Percentiles rank a stretch among this genome's conserved stretches.
Evolutionary conservation across 768 basidiomycete genomes (phyloP).

Genomic region (Boletellus ananas): DNA sequence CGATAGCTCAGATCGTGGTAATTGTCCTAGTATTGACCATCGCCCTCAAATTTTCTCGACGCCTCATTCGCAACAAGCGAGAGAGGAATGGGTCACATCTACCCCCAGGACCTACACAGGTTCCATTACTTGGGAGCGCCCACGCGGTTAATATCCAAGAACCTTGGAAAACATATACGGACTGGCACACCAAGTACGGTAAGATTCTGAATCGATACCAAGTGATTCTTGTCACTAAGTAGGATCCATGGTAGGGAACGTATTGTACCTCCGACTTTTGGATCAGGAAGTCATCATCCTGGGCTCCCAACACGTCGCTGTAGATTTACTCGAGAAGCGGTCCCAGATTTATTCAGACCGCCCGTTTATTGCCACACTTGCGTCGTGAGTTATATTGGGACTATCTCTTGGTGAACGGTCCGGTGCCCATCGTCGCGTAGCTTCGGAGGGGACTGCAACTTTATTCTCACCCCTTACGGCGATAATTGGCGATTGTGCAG

Average conservation of each 20-base stretch:
- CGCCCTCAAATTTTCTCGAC: background rate
- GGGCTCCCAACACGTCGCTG: conserved; percentile 37
- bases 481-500: conserved; percentile 11
- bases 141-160: background rate
- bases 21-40: background rate
- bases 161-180: conserved; percentile 9
- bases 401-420: no score
- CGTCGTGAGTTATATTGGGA: conserved; percentile 2
- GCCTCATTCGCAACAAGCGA: background rate
- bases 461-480: conserved; percentile 2
- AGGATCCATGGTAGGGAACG: conserved; percentile 26
- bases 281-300: conserved; percentile 44
- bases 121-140: conserved; percentile 6
- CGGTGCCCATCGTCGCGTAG: no score
- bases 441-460: conserved; percentile 4
- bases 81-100: conserved; percentile 1
- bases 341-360: conserved; percentile 48
- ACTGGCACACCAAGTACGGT: conserved; percentile 9
- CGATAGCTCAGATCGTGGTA: background rate
- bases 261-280: conserved; percentile 46
- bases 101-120: conserved; percentile 3
- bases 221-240: background rate
- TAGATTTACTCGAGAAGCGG: conserved; percentile 45
- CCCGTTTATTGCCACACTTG: conserved; percentile 27
- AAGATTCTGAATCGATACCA: background rate